phyloP scores from a whole-genome alignment of 2,329 filamentous ascomycete species.

The Ustulina deusta region DNA sequence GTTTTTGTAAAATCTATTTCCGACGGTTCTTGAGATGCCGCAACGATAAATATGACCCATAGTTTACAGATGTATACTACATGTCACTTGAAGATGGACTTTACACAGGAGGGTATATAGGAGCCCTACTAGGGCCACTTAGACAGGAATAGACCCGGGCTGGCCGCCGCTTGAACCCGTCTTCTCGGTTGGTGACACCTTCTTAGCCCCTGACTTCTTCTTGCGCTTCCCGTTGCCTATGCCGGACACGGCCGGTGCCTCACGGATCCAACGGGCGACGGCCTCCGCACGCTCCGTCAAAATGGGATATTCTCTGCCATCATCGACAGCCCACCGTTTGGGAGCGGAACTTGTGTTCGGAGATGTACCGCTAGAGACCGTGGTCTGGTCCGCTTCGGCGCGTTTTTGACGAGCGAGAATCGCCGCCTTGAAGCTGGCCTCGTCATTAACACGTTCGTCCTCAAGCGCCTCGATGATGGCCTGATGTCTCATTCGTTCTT shows the following conservation, averaged over 20 bases:
- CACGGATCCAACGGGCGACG: slow-evolving; percentile 76
- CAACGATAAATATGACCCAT: background rate
- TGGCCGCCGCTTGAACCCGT: slow-evolving; percentile 23
- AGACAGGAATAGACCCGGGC: slow-evolving; percentile 22
- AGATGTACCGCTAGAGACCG: slow-evolving; percentile 37
- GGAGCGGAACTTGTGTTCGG: slow-evolving; percentile 44
- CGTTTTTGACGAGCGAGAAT: slow-evolving; percentile 70
- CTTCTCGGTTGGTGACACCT: slow-evolving; percentile 37
- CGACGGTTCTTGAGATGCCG: background rate
- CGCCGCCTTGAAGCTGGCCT: slow-evolving; percentile 72
- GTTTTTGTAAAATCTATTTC: slow-evolving; percentile 6
- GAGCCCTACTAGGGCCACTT: slow-evolving; percentile 3
- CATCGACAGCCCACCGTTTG: slow-evolving; percentile 73
- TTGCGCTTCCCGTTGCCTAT: slow-evolving; percentile 48
- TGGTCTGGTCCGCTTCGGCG: slow-evolving; percentile 64
- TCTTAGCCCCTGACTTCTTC: slow-evolving; percentile 49
- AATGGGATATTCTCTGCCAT: slow-evolving; percentile 76
- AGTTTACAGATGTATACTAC: slow-evolving; percentile 17
- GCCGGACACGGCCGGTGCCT: slow-evolving; percentile 60
- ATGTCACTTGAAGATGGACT: slow-evolving; percentile 12
- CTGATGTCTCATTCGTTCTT: slow-evolving; percentile 71
- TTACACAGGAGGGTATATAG: slow-evolving; percentile 12
- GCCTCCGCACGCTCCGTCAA: slow-evolving; percentile 76
- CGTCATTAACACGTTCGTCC: slow-evolving; percentile 76
- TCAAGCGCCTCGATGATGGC: slow-evolving; percentile 75